phyloP scores from a whole-genome alignment of 2,329 filamentous ascomycete species.

The Neonectria coccinea region DNA sequence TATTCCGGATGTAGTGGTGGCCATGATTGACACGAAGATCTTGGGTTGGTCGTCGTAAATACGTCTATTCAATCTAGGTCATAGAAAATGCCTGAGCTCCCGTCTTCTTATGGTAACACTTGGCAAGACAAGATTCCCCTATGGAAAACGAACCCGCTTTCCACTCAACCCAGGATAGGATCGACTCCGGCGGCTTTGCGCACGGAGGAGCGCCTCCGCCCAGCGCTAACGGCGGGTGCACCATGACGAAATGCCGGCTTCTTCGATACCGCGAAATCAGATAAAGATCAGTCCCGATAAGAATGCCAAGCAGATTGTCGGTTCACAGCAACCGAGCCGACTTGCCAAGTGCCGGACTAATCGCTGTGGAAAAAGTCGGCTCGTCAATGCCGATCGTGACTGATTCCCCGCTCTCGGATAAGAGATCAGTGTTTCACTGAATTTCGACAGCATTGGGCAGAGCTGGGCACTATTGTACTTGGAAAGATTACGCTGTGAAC shows the following conservation, averaged over 20 bases:
- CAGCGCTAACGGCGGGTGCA: not conserved
- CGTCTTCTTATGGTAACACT: not conserved
- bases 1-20: slow-evolving; percentile 22
- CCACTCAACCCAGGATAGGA: not conserved
- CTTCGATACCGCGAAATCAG: not conserved
- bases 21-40: not conserved
- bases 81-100: not conserved
- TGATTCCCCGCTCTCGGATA: not conserved
- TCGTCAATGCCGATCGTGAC: not conserved
- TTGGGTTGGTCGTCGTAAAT: not conserved
- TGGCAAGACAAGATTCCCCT: not conserved
- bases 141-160: not conserved
- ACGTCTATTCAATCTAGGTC: not conserved
- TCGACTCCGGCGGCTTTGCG: not conserved
- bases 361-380: not conserved
- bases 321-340: not conserved
- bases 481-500: not conserved
- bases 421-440: not conserved
- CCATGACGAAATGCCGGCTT: not conserved
- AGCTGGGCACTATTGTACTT: not conserved
- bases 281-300: not conserved
- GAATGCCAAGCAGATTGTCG: not conserved
- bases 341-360: not conserved
- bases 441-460: not conserved
- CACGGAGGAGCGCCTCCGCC: not conserved